A percentile compares a stretch with the other conserved stretches of the same genome.
Evolutionary conservation across 2,329 filamentous ascomycete species (phyloP).

Genomic region (Apiospora aurea): DNA sequence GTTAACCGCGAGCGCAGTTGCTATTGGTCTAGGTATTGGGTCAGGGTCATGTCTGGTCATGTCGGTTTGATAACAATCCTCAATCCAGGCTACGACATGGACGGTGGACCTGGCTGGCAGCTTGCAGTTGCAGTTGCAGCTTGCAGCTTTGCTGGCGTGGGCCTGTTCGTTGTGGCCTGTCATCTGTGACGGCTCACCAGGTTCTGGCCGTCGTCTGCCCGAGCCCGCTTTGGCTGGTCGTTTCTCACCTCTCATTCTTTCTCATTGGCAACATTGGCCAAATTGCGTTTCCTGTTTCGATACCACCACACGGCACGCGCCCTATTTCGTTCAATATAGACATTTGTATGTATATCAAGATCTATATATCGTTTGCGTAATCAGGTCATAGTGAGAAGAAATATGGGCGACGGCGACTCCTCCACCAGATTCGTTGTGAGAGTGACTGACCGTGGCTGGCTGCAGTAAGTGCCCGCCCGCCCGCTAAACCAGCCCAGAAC

Average conservation of each 20-base stretch:
- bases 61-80: background rate
- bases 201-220: background rate
- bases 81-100: conserved; percentile 6
- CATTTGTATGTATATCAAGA: background rate
- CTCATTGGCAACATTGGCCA: background rate
- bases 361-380: too few species aligned
- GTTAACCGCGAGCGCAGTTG: background rate
- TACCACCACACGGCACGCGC: background rate
- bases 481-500: background rate
- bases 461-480: background rate
- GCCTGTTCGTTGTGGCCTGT: background rate
- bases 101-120: conserved; percentile 11
- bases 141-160: background rate
- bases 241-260: background rate
- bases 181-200: background rate
- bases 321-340: background rate
- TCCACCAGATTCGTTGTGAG: background rate
- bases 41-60: conserved; percentile 6
- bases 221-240: background rate
- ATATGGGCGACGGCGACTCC: too few species aligned
- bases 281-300: background rate
- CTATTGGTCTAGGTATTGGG: background rate
- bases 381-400: too few species aligned
- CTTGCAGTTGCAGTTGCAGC: background rate
- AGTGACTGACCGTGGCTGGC: background rate